These are phyloP conservation scores for Panaeolus papilionaceus DNA, from an alignment of 768 basidiomycete genomes.

Conservation along the genomic window DNA sequence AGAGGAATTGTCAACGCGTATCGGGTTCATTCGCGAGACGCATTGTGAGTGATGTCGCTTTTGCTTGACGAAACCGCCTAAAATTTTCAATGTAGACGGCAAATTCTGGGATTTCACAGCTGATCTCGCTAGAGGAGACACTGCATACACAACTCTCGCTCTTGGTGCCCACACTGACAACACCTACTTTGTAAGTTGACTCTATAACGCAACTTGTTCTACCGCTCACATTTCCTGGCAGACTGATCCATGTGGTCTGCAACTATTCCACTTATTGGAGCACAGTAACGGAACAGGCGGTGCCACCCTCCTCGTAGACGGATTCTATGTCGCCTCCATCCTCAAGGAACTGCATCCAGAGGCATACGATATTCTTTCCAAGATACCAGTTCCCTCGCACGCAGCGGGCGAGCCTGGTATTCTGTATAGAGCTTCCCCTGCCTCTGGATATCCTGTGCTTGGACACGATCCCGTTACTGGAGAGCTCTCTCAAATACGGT, in stretches of 20 bases:
- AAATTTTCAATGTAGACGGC: slow-evolving; percentile 62
- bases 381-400: slow-evolving; percentile 77
- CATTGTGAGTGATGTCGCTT: slow-evolving; percentile 42
- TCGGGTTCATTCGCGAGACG: slow-evolving; percentile 91
- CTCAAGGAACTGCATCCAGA: slow-evolving; percentile 76
- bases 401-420: slow-evolving; percentile 80
- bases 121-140: slow-evolving; percentile 88
- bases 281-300: slow-evolving; percentile 85
- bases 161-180: slow-evolving; percentile 83
- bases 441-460: slow-evolving; percentile 72
- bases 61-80: slow-evolving; percentile 14
- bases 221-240: slow-evolving; percentile 33
- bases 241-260: slow-evolving; percentile 96
- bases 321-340: slow-evolving; percentile 88
- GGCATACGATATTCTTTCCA: slow-evolving; percentile 71
- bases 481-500: slow-evolving; percentile 79
- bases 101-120: slow-evolving; percentile 98
- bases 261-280: slow-evolving; percentile 93
- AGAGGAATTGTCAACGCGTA: slow-evolving; percentile 74
- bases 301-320: slow-evolving; percentile 91
- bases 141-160: slow-evolving; percentile 90
- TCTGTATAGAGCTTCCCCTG: slow-evolving; percentile 63
- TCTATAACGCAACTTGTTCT: slow-evolving; percentile 7
- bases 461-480: slow-evolving; percentile 64
- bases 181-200: slow-evolving; percentile 64